A percentile compares a stretch with the other conserved stretches of the same genome.
phyloP scores from a whole-genome alignment of 2,329 filamentous ascomycete species.

The Fusarium sp. region DNA sequence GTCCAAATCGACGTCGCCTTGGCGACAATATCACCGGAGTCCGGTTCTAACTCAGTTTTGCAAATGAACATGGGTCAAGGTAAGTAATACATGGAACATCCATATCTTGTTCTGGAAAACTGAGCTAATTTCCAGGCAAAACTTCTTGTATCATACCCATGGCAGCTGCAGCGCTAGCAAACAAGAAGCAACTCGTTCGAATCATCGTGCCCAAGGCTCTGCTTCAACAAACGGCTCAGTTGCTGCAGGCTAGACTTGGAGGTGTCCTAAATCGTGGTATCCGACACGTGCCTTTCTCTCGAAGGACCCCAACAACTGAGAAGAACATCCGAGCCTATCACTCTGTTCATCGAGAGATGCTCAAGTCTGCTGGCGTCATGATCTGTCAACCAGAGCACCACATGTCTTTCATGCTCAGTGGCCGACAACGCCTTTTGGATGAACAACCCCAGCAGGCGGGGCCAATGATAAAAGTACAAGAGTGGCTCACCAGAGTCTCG shows the following conservation, averaged over 20 bases:
- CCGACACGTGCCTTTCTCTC: conserved; percentile 68
- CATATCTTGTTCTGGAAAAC: no score
- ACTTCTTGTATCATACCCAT: conserved; percentile 68
- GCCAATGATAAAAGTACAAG: conserved; percentile 63
- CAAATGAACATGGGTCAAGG: conserved; percentile 77
- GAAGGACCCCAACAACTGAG: conserved; percentile 53
- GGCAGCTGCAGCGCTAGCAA: conserved; percentile 58
- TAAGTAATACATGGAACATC: conserved; percentile 24
- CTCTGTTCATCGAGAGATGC: conserved; percentile 54
- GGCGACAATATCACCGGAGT: conserved; percentile 67
- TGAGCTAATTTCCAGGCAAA: conserved; percentile 56
- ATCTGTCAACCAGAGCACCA: conserved; percentile 72
- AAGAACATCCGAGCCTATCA: conserved; percentile 49
- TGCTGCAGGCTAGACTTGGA: conserved; percentile 66
- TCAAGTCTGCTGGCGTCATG: conserved; percentile 62
- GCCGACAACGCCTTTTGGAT: conserved; percentile 67
- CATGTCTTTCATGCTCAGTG: conserved; percentile 72
- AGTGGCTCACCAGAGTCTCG: conserved; percentile 60
- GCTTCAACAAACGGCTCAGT: conserved; percentile 66
- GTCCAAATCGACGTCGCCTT: conserved; percentile 71
- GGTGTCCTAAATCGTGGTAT: conserved; percentile 64
- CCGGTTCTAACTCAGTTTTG: conserved; percentile 66
- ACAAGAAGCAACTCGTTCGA: conserved; percentile 60
- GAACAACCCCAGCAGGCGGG: conserved; percentile 55
- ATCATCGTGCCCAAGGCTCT: conserved; percentile 69